A percentile compares a stretch with the other conserved stretches of the same genome.
Evolutionary conservation across 495 filamentous ascomycete genomes (phyloP).

Genomic region (Neurospora discreta): DNA sequence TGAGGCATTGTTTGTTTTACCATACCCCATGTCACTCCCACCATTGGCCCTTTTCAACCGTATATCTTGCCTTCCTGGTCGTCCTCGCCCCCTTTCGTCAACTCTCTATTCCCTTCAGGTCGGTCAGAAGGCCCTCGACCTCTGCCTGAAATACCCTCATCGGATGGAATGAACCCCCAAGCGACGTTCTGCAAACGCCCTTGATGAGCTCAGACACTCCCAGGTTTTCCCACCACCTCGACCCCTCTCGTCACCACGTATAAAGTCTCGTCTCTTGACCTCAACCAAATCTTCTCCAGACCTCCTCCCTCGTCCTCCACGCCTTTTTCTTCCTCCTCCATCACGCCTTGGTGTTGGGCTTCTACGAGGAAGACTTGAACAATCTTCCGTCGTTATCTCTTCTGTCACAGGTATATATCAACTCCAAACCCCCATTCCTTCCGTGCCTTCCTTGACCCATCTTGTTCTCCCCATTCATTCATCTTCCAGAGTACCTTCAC

Average conservation of each 20-base stretch:
- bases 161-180: background rate
- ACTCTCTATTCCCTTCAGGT: background rate
- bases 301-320: background rate
- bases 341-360: background rate
- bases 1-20: background rate
- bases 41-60: background rate
- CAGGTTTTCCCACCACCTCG: background rate
- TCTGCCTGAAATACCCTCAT: background rate
- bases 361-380: background rate
- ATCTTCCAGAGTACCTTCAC: background rate
- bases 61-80: background rate
- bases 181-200: background rate
- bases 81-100: background rate
- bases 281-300: background rate
- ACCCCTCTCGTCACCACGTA: background rate
- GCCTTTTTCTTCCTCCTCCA: background rate
- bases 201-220: background rate
- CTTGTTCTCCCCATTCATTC: background rate
- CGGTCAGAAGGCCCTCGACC: background rate
- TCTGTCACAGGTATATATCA: background rate
- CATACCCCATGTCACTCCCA: background rate
- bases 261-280: background rate
- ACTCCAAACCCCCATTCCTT: background rate
- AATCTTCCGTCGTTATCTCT: background rate
- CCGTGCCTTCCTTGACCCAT: background rate